These are phyloP conservation scores for Dipteronia dyeriana DNA, from an alignment of 345 rosid species.

Conservation along the genomic window DNA sequence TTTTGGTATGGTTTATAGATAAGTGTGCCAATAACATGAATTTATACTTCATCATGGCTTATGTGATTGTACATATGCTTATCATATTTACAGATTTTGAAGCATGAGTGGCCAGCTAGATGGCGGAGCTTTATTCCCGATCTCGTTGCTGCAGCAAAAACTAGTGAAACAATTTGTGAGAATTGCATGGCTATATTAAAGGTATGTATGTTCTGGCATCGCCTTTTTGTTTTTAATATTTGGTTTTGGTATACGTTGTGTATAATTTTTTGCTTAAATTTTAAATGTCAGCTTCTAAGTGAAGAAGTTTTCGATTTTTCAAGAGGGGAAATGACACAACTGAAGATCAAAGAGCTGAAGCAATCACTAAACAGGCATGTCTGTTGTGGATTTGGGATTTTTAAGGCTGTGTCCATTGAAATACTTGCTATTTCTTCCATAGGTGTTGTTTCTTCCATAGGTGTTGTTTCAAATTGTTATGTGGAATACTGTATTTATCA, in stretches of 20 bases:
- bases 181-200: slow-evolving; percentile 97
- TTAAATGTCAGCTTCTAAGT: slow-evolving; percentile 70
- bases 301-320: slow-evolving; percentile 99
- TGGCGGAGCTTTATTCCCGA: slow-evolving; percentile 99
- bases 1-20: neutral
- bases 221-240: neutral
- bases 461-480: neutral
- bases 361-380: slow-evolving; percentile 88
- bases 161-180: slow-evolving; percentile 99
- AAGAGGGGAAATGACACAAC: slow-evolving; percentile 97
- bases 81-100: slow-evolving; percentile 66
- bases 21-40: neutral
- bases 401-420: slow-evolving; percentile 3
- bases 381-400: slow-evolving; percentile 3
- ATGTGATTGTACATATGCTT: neutral
- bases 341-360: slow-evolving; percentile 95
- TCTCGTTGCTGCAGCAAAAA: slow-evolving; percentile 97
- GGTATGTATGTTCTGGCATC: slow-evolving; percentile 41
- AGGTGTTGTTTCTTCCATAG: neutral
- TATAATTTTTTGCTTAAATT: slow-evolving; percentile 9
- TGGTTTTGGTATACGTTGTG: neutral
- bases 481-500: neutral
- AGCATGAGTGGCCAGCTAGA: slow-evolving; percentile 99
- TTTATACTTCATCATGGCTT: neutral
- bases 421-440: neutral